Conservation (phyloP, 352 stramenopile species). For the Thraustotheca clavata region DNA sequence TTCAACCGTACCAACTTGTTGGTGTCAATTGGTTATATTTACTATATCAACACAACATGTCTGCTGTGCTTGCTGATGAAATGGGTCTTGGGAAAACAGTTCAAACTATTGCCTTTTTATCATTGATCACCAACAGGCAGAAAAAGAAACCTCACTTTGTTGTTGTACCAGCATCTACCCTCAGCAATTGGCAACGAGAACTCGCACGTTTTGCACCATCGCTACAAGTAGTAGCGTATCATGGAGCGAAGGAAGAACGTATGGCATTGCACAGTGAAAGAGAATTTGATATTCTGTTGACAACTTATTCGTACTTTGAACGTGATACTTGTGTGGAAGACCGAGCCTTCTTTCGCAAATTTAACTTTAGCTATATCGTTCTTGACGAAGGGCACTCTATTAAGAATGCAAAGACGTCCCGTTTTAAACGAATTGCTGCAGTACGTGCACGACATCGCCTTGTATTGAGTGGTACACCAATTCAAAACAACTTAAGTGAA, state of each 20-base stretch:
- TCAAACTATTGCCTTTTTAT: conserved; percentile 74
- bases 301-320: conserved; percentile 90
- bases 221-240: conserved; percentile 81
- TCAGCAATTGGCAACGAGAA: conserved; percentile 92
- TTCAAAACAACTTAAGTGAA: conserved; percentile 87
- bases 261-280: conserved; percentile 40
- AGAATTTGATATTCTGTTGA: conserved; percentile 80
- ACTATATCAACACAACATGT: conserved; percentile 69
- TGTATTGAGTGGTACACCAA: conserved; percentile 80
- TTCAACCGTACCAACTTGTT: conserved; percentile 83
- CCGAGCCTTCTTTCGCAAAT: conserved; percentile 61
- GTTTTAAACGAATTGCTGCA: conserved; percentile 83
- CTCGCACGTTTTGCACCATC: conserved; percentile 88
- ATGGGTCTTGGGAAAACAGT: conserved; percentile 94
- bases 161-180: conserved; percentile 87
- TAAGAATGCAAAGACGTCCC: conserved; percentile 85
- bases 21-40: conserved; percentile 78
- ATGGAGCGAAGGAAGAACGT: conserved; percentile 58
- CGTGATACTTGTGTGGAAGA: conserved; percentile 78
- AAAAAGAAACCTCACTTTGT: conserved; percentile 79
- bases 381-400: conserved; percentile 91
- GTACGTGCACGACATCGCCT: conserved; percentile 63
- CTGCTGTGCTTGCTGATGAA: conserved; percentile 74
- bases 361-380: conserved; percentile 88
- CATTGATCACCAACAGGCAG: conserved; percentile 37